Conservation (phyloP, 768 basidiomycete genomes). For the Tylopilus felleus region DNA sequence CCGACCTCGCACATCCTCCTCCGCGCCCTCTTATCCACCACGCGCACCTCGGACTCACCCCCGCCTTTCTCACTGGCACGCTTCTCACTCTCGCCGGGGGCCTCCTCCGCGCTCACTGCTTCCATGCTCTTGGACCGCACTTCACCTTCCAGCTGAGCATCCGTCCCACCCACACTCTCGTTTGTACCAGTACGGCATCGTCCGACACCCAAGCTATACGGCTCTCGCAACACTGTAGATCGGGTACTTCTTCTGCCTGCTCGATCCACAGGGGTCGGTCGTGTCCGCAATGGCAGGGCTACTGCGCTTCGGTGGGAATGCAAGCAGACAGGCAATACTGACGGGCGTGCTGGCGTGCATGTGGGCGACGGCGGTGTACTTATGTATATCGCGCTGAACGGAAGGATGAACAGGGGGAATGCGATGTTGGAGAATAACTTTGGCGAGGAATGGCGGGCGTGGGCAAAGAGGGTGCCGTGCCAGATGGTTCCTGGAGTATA, state of each 20-base stretch:
- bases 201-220: slow-evolving; percentile 33
- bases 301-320: background rate
- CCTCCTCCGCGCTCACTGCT: slow-evolving; percentile 18
- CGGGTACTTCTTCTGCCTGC: slow-evolving; percentile 5
- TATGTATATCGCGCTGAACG: background rate
- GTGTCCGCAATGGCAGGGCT: background rate
- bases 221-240: background rate
- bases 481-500: slow-evolving; percentile 21
- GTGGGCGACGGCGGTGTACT: background rate
- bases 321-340: background rate
- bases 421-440: slow-evolving; percentile 23
- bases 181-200: slow-evolving; percentile 23
- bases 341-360: background rate
- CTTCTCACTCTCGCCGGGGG: slow-evolving; percentile 3
- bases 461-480: slow-evolving; percentile 20
- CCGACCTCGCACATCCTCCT: background rate
- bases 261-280: slow-evolving; percentile 6
- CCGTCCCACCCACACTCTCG: slow-evolving; percentile 16
- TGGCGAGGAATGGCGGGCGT: slow-evolving; percentile 26
- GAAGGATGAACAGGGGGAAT: slow-evolving; percentile 27
- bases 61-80: slow-evolving; percentile 9
- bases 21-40: background rate
- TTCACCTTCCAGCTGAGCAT: slow-evolving; percentile 28
- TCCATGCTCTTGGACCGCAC: slow-evolving; percentile 14
- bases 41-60: background rate